phyloP scores from a whole-genome alignment of 164 flowering plant species.

The Stephania cephalantha region DNA sequence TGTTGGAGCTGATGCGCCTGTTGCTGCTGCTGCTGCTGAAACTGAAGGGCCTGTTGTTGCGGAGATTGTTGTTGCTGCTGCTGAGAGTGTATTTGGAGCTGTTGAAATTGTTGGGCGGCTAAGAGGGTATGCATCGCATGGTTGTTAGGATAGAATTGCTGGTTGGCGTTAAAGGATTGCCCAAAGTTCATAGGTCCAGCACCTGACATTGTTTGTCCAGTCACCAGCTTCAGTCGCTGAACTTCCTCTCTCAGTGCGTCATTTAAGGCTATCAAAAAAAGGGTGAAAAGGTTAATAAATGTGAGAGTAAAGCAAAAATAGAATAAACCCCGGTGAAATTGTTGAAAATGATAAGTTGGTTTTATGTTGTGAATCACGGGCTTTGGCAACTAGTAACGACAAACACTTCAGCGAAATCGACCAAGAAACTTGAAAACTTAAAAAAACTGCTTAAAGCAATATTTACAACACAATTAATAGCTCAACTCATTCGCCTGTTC shows the following conservation, averaged over 20 bases:
- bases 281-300: constrained; percentile 1
- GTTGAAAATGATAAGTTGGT: neutral
- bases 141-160: constrained; percentile 58
- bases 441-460: no score
- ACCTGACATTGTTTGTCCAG: constrained; percentile 75
- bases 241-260: constrained; percentile 93
- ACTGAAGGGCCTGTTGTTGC: neutral
- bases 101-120: constrained; percentile 88
- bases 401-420: no score
- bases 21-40: constrained; percentile 19
- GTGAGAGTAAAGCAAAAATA: neutral
- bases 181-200: constrained; percentile 67
- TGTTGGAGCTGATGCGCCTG: constrained; percentile 27
- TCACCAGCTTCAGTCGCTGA: constrained; percentile 79
- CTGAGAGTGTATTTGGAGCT: constrained; percentile 89
- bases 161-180: constrained; percentile 42
- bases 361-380: no score
- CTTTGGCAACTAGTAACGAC: no score
- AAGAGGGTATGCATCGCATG: constrained; percentile 60
- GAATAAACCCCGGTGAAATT: neutral
- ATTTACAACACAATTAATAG: no score
- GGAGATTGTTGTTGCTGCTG: constrained; percentile 60
- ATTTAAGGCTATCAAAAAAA: constrained; percentile 55
- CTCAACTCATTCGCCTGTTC: no score
- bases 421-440: no score